These are phyloP conservation scores for Xanthoceras sorbifolium DNA, from an alignment of 345 rosid genomes.

Conservation along the genomic window DNA sequence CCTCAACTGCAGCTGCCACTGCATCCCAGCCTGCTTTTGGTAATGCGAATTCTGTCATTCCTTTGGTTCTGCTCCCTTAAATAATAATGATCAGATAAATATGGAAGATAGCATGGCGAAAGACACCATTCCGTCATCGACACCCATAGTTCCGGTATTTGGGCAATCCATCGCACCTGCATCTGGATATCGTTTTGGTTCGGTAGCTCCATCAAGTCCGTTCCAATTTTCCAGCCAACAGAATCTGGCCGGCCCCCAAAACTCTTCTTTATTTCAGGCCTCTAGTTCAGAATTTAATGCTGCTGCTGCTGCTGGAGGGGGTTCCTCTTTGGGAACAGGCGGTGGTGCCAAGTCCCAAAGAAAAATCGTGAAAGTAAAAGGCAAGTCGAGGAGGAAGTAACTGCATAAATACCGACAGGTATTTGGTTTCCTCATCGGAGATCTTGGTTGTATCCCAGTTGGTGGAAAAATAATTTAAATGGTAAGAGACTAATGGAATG, in stretches of 20 bases:
- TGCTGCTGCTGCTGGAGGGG: constrained; percentile 69
- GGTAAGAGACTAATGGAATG: constrained; percentile 5
- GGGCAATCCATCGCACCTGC: constrained; percentile 48
- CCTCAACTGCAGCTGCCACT: constrained; percentile 45
- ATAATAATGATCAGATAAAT: constrained; percentile 70
- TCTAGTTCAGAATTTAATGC: constrained; percentile 63
- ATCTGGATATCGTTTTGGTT: constrained; percentile 40
- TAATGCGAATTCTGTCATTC: constrained; percentile 40
- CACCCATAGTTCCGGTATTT: constrained; percentile 44
- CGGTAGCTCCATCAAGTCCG: constrained; percentile 44
- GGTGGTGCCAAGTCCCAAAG: constrained; percentile 73
- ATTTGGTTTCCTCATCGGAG: neutral
- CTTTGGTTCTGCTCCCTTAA: constrained; percentile 46
- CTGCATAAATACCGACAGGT: neutral
- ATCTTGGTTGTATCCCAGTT: neutral
- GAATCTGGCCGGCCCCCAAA: constrained; percentile 40
- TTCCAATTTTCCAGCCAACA: constrained; percentile 76
- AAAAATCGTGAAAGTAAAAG: constrained; percentile 49
- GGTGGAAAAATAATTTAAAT: constrained; percentile 26
- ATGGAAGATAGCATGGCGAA: constrained; percentile 99
- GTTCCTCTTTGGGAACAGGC: constrained; percentile 77
- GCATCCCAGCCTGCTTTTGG: constrained; percentile 55
- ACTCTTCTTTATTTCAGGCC: constrained; percentile 60
- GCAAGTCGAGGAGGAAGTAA: constrained; percentile 55
- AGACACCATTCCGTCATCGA: constrained; percentile 68